A percentile compares a stretch with the other conserved stretches of the same genome.
These are phyloP conservation scores for Pleurostoma richardsiae DNA, from an alignment of 2,329 filamentous ascomycete genomes.

Conservation along the genomic window DNA sequence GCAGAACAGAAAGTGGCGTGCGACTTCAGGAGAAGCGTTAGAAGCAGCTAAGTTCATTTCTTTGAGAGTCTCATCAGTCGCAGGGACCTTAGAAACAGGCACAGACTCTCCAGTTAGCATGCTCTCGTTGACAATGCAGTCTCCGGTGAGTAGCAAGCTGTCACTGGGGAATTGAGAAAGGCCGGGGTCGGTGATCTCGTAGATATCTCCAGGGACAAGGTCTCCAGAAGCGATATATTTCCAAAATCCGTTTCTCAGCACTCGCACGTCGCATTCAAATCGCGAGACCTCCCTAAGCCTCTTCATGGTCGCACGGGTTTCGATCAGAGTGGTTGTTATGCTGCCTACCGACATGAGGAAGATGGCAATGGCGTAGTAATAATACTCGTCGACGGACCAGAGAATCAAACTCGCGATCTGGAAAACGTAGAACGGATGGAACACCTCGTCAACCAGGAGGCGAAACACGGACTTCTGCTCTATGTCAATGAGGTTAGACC, in stretches of 20 bases:
- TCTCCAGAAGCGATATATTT: slow-evolving; percentile 80
- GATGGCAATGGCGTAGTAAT: slow-evolving; percentile 94
- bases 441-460: slow-evolving; percentile 86
- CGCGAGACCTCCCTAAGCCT: slow-evolving; percentile 85
- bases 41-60: slow-evolving; percentile 74
- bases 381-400: slow-evolving; percentile 95
- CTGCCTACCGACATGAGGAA: slow-evolving; percentile 92
- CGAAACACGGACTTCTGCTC: slow-evolving; percentile 81
- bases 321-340: slow-evolving; percentile 82
- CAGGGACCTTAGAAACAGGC: slow-evolving; percentile 86
- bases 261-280: slow-evolving; percentile 93
- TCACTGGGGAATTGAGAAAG: slow-evolving; percentile 87
- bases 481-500: slow-evolving; percentile 86
- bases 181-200: slow-evolving; percentile 92
- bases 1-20: slow-evolving; percentile 86
- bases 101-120: slow-evolving; percentile 98
- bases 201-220: slow-evolving; percentile 91
- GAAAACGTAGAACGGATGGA: slow-evolving; percentile 98
- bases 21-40: slow-evolving; percentile 76
- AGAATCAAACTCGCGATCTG: slow-evolving; percentile 90
- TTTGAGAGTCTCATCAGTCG: slow-evolving; percentile 73
- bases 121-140: slow-evolving; percentile 98
- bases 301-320: slow-evolving; percentile 89
- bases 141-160: slow-evolving; percentile 83
- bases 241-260: slow-evolving; percentile 94